Conservation (phyloP, 192 early-diverging fungal genomes). For the Coemansia aciculifera region DNA sequence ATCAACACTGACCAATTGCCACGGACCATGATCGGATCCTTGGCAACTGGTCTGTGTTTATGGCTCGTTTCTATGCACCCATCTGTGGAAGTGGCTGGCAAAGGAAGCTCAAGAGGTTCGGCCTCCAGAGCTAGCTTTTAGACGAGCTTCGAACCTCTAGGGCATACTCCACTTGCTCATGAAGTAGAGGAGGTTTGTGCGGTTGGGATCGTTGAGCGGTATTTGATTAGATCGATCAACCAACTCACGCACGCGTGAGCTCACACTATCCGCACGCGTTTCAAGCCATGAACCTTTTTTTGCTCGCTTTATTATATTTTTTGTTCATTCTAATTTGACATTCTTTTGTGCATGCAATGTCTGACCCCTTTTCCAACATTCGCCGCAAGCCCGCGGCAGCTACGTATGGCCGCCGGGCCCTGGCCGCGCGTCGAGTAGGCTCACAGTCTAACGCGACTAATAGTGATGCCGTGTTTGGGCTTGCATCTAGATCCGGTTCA, state of each 20-base stretch:
- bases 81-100: no score
- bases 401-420: slow-evolving; percentile 51
- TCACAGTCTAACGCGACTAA: not conserved
- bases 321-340: slow-evolving; percentile 7
- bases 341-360: slow-evolving; percentile 14
- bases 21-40: not conserved
- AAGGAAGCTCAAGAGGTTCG: no score
- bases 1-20: slow-evolving; percentile 19
- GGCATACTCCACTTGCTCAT: no score
- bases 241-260: not conserved
- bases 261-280: not conserved
- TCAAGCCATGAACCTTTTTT: not conserved
- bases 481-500: not conserved
- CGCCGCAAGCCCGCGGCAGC: slow-evolving; percentile 42
- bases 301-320: slow-evolving; percentile 4
- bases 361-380: slow-evolving; percentile 47
- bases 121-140: no score
- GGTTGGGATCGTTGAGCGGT: no score
- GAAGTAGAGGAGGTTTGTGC: no score
- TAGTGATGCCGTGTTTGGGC: not conserved
- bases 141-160: no score
- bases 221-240: not conserved
- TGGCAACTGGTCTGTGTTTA: not conserved
- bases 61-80: no score
- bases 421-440: slow-evolving; percentile 42